Base-by-base conservation (phyloP, 345 rosid genomes). In the Boechera stricta region DNA sequence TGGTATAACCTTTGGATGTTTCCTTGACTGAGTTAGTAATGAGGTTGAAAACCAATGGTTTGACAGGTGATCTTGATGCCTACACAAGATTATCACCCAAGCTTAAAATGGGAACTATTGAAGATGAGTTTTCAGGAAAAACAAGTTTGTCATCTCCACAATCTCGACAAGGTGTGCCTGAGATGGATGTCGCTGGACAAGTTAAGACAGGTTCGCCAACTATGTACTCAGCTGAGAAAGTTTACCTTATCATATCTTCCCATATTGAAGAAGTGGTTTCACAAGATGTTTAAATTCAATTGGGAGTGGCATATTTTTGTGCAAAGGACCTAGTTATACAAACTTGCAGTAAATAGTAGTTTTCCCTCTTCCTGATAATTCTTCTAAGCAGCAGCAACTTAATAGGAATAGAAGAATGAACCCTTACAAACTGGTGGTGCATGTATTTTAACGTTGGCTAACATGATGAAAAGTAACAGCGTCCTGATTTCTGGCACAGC, bases 11-110 rank as follows among this genome's bases (percentile, higher is more conserved):
- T 38, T 16, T 29, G 45, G 62, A 16, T 73, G 5, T 8, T 32
- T 64, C 11, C 6, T 13, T 42, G 31, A 67, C 47, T 41, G 16
- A 60, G 38, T 58, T 44, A 44, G 52, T 62, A 75, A 28, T 2
- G 41, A 57, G 59, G 33, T 12, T 57, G 58, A 42, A 62, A 74
- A 24, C 41, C 16, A 33, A 29, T 80, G 49, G 64, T 78, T 72
- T 78, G 51, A 58, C 90, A 95, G 99, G 87, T 76, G 91, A 89
- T 84, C 76, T 90, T 78, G 99, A 92, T 71, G 84, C 87, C 70
- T 95, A 89, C 81, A 66, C 74, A 36, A 83, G 83, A 51, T 82
- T 94, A 67, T 89, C 89, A 64, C 82, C 90, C 49, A 95, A 92
- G 87, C 99, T 92, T 78, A 92, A 86, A 87, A 81, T 92, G 80